Evolutionary conservation across 2,329 filamentous ascomycete species (phyloP).

Genomic region (Nannizziopsis barbatae): DNA sequence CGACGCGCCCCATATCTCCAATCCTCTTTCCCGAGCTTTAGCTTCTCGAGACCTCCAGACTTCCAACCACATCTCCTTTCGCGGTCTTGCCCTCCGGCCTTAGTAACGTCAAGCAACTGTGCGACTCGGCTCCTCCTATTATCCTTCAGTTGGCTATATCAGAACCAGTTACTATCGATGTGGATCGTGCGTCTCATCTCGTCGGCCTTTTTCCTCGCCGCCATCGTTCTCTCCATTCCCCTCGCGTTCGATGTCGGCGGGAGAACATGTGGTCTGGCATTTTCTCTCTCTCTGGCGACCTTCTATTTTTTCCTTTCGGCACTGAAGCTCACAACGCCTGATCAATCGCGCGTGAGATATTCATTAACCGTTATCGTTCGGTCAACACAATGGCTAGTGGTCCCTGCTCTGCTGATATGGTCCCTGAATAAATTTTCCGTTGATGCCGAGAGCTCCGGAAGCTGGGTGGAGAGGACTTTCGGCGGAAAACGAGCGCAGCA

Average conservation of each 20-base stretch:
- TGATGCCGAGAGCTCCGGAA: conserved; percentile 56
- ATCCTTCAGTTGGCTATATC: not conserved
- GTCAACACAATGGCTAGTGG: conserved; percentile 72
- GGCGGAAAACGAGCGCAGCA: conserved; percentile 51
- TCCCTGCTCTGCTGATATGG: conserved; percentile 85
- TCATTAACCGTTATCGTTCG: conserved; percentile 58
- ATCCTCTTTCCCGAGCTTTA: conserved; percentile 27
- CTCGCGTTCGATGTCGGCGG: conserved; percentile 97
- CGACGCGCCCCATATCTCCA: not conserved
- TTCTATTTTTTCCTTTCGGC: conserved; percentile 87
- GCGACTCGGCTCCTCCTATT: not conserved
- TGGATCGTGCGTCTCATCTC: conserved; percentile 72
- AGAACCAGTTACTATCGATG: conserved; percentile 44
- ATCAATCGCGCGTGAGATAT: conserved; percentile 62
- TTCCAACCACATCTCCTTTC: not conserved
- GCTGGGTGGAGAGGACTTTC: conserved; percentile 75
- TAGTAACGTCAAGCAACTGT: not conserved
- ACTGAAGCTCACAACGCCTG: conserved; percentile 70
- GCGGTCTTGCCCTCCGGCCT: not conserved
- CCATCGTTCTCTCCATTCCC: conserved; percentile 89
- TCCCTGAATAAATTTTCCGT: conserved; percentile 89
- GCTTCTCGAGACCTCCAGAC: conserved; percentile 18
- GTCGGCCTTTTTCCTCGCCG: conserved; percentile 74
- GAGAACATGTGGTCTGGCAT: conserved; percentile 83
- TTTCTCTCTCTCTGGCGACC: conserved; percentile 74